These are phyloP conservation scores for Microdochium bolleyi DNA, from an alignment of 2,329 filamentous ascomycete genomes.

Conservation along the genomic window DNA sequence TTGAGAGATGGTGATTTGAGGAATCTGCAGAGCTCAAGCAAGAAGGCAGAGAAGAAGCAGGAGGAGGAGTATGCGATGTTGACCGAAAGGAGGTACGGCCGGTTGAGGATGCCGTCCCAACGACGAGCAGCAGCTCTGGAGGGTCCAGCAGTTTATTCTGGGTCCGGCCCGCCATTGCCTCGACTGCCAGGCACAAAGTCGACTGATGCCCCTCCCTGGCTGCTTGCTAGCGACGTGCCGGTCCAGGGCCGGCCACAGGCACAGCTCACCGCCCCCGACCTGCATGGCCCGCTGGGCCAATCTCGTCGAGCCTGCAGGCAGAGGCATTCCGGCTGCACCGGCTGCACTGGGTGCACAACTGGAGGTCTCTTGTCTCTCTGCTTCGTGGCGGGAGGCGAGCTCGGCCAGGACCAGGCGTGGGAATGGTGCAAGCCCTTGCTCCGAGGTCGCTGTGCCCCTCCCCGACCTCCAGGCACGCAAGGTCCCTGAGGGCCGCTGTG, in stretches of 20 bases:
- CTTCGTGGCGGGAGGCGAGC: too few species aligned
- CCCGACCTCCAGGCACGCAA: not conserved
- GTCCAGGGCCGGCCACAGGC: too few species aligned
- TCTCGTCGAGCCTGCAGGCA: too few species aligned
- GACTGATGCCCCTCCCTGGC: not conserved
- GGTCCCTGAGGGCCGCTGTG: not conserved
- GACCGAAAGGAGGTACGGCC: not conserved
- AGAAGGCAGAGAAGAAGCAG: not conserved
- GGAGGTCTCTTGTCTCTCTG: not conserved
- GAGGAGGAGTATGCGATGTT: not conserved
- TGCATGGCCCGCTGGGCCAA: too few species aligned
- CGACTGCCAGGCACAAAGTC: not conserved
- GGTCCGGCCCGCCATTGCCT: not conserved
- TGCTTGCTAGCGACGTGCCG: not conserved
- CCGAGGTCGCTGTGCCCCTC: not conserved
- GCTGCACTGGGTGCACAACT: not conserved
- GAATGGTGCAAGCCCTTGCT: too few species aligned
- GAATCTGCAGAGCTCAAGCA: too few species aligned
- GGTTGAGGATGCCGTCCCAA: not conserved
- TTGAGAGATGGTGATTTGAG: slow-evolving; percentile 1
- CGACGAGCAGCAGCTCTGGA: not conserved
- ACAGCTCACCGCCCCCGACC: too few species aligned
- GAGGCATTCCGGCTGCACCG: not conserved
- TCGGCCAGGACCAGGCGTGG: too few species aligned
- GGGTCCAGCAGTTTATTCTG: not conserved